A percentile compares a stretch with the other conserved stretches of the same genome.
These are phyloP conservation scores for Iberis pinnata DNA, from an alignment of 345 rosid genomes.

Conservation along the genomic window DNA sequence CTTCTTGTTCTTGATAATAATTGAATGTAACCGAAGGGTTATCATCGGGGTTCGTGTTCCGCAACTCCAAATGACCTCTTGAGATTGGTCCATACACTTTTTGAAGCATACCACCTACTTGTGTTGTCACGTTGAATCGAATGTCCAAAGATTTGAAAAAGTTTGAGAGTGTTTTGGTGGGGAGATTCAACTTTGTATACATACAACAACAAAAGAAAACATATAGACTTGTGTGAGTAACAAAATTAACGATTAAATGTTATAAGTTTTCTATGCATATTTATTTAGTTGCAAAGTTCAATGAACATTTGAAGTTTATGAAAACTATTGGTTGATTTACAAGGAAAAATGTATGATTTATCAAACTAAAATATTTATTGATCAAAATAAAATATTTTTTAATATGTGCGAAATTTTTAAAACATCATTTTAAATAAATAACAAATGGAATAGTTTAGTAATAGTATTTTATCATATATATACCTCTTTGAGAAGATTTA, in stretches of 20 bases:
- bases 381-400: too few relatives aligned
- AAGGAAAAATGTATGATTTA: too few relatives aligned
- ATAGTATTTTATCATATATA: neutral
- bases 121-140: conserved; percentile 32
- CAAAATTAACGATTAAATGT: too few relatives aligned
- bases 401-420: too few relatives aligned
- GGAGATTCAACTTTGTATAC: neutral
- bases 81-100: conserved; percentile 54
- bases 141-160: conserved; percentile 33
- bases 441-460: neutral
- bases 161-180: conserved; percentile 28
- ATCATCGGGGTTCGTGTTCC: conserved; percentile 40
- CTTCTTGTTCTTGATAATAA: conserved; percentile 68
- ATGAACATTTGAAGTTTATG: too few relatives aligned
- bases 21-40: conserved; percentile 64
- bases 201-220: neutral
- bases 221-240: neutral
- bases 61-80: conserved; percentile 51
- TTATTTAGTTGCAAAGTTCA: too few relatives aligned
- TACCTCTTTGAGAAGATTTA: conserved; percentile 41
- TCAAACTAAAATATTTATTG: too few relatives aligned
- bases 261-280: too few relatives aligned
- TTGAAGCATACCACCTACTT: conserved; percentile 45
- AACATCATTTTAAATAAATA: neutral
- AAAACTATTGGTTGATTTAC: too few relatives aligned